phyloP scores from a whole-genome alignment of 139 green algal species.

The Spirogloea muscicola region DNA sequence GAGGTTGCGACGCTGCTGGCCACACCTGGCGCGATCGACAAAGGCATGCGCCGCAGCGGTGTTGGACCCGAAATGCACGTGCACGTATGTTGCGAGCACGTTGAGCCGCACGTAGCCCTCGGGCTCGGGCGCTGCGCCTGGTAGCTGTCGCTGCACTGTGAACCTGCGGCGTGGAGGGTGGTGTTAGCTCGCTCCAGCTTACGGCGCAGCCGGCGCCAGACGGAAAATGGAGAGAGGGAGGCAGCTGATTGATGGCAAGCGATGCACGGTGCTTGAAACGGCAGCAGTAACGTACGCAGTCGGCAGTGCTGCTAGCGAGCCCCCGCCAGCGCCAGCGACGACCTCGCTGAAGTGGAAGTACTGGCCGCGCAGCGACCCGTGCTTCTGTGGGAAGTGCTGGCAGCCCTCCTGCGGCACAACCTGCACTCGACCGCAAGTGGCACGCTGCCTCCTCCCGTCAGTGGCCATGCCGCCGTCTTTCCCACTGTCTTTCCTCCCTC shows the following conservation, averaged over 20 bases:
- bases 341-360: constrained; percentile 72
- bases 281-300: neutral
- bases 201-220: neutral
- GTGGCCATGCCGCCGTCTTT: too few relatives aligned
- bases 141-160: neutral
- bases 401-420: constrained; percentile 22
- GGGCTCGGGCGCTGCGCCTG: neutral
- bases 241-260: neutral
- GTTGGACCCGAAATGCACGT: constrained; percentile 73
- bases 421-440: too few relatives aligned
- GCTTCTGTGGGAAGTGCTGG: constrained; percentile 62
- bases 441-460: too few relatives aligned
- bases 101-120: constrained; percentile 69
- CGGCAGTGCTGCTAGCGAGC: too few relatives aligned
- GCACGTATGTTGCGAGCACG: constrained; percentile 71
- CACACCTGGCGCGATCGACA: constrained; percentile 33
- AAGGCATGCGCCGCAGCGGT: constrained; percentile 57
- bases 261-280: neutral
- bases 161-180: neutral
- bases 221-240: neutral
- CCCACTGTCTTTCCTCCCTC: too few relatives aligned
- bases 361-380: constrained; percentile 61
- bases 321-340: too few relatives aligned
- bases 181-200: neutral
- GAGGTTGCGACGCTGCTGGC: neutral